phyloP scores from a whole-genome alignment of 257 asterid genomes.

The Datura wrightii region DNA sequence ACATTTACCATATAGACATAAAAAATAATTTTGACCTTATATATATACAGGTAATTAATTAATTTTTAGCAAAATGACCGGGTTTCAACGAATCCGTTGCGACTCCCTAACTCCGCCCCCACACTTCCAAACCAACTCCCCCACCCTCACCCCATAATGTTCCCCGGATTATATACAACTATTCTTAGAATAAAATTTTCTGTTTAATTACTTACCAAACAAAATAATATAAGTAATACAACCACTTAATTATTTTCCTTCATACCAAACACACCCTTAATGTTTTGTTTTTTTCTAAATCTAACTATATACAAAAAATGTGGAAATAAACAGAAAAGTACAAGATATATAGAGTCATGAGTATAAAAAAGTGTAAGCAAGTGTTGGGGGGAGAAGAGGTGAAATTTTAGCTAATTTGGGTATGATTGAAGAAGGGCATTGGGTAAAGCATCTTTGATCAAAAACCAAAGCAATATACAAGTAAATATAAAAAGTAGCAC shows the following conservation, averaged over 20 bases:
- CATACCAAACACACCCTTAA: too few species aligned
- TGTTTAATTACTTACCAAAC: too few species aligned
- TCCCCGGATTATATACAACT: too few species aligned
- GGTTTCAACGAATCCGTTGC: neutral
- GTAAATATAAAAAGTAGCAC: neutral
- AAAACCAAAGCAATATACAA: neutral
- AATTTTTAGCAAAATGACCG: neutral
- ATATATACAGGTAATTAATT: neutral
- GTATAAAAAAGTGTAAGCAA: slow-evolving; percentile 32
- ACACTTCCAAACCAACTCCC: neutral
- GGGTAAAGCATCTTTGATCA: slow-evolving; percentile 7
- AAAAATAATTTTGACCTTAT: neutral
- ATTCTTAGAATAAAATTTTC: too few species aligned
- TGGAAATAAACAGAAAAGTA: neutral
- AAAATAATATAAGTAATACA: too few species aligned
- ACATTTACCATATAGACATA: neutral
- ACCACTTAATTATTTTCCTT: too few species aligned
- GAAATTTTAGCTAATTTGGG: slow-evolving; percentile 15
- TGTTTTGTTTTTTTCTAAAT: too few species aligned
- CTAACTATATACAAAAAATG: neutral
- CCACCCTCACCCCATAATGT: too few species aligned
- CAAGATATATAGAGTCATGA: neutral
- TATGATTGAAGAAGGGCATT: slow-evolving; percentile 25
- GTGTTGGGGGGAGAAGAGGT: neutral
- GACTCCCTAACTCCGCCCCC: neutral